A percentile compares a stretch with the other conserved stretches of the same genome.
These are phyloP conservation scores for Talaromyces sp. DNA, from an alignment of 2,329 filamentous ascomycete genomes.

Conservation along the genomic window DNA sequence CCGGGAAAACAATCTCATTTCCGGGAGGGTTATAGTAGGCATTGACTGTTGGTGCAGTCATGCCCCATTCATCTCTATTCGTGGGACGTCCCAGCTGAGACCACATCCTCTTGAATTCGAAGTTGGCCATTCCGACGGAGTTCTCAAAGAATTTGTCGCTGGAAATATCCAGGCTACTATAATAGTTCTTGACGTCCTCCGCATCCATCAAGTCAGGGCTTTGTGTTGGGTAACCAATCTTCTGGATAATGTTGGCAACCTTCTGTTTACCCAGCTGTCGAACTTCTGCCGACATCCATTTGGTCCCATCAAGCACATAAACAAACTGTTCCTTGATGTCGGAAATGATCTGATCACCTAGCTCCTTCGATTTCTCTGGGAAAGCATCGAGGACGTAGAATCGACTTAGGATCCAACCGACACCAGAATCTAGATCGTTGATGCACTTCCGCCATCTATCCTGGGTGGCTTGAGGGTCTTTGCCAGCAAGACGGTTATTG, in stretches of 20 bases:
- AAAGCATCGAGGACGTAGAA: slow-evolving; percentile 71
- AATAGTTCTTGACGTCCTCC: slow-evolving; percentile 56
- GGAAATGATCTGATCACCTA: slow-evolving; percentile 67
- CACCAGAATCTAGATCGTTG: slow-evolving; percentile 54
- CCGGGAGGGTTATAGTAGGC: slow-evolving; percentile 64
- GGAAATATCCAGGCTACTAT: slow-evolving; percentile 54
- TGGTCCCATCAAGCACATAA: slow-evolving; percentile 57
- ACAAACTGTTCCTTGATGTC: slow-evolving; percentile 68
- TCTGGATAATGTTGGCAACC: slow-evolving; percentile 65
- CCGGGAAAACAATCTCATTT: slow-evolving; percentile 70
- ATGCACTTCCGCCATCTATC: slow-evolving; percentile 69
- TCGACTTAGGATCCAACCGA: slow-evolving; percentile 68
- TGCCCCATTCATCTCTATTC: slow-evolving; percentile 60
- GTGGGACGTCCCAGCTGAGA: slow-evolving; percentile 59
- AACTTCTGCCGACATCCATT: slow-evolving; percentile 66
- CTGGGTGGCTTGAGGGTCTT: slow-evolving; percentile 60
- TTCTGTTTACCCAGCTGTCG: slow-evolving; percentile 62
- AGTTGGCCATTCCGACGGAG: slow-evolving; percentile 51
- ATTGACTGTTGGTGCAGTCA: slow-evolving; percentile 63
- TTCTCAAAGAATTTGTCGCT: slow-evolving; percentile 59
- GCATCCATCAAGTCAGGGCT: slow-evolving; percentile 63
- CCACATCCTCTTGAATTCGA: slow-evolving; percentile 55
- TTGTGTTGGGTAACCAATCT: slow-evolving; percentile 66
- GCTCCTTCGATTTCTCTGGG: slow-evolving; percentile 62
- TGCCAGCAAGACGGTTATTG: slow-evolving; percentile 60